phyloP scores from a whole-genome alignment of 495 filamentous ascomycete genomes.

The Bombardia bombarda region DNA sequence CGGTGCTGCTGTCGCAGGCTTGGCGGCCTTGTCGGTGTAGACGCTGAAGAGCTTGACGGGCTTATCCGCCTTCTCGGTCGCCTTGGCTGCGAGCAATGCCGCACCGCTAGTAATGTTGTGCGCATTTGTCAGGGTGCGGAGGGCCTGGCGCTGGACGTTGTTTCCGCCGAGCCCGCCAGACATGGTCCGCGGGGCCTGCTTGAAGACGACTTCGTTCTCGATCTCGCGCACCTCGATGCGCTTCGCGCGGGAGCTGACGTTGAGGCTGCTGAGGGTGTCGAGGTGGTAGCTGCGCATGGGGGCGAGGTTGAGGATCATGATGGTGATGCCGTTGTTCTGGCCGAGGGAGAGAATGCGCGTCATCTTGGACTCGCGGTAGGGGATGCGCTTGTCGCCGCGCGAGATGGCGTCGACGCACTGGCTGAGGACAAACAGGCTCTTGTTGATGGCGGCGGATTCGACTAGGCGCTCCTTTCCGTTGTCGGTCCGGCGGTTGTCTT shows the following conservation, averaged over 20 bases:
- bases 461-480: slow-evolving; percentile 90
- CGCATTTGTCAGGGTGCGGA: slow-evolving; percentile 61
- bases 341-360: slow-evolving; percentile 87
- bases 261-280: slow-evolving; percentile 88
- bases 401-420: slow-evolving; percentile 94
- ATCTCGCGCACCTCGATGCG: slow-evolving; percentile 93
- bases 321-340: slow-evolving; percentile 89
- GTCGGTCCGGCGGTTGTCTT: slow-evolving; percentile 90
- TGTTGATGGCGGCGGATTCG: slow-evolving; percentile 98
- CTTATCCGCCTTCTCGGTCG: slow-evolving; percentile 52
- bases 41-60: slow-evolving; percentile 75
- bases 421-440: slow-evolving; percentile 87
- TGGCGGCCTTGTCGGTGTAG: slow-evolving; percentile 59
- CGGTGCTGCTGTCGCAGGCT: slow-evolving; percentile 22
- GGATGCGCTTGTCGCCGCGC: slow-evolving; percentile 63
- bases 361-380: slow-evolving; percentile 95
- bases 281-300: slow-evolving; percentile 81
- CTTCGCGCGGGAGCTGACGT: slow-evolving; percentile 92
- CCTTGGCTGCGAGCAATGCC: slow-evolving; percentile 21
- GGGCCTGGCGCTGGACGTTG: slow-evolving; percentile 59
- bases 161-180: slow-evolving; percentile 35
- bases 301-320: slow-evolving; percentile 96
- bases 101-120: slow-evolving; percentile 50
- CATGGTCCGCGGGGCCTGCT: slow-evolving; percentile 52
- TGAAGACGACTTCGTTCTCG: slow-evolving; percentile 85